phyloP scores from a whole-genome alignment of 108 stramenopile genomes.

The Fragilaria crotonensis region DNA sequence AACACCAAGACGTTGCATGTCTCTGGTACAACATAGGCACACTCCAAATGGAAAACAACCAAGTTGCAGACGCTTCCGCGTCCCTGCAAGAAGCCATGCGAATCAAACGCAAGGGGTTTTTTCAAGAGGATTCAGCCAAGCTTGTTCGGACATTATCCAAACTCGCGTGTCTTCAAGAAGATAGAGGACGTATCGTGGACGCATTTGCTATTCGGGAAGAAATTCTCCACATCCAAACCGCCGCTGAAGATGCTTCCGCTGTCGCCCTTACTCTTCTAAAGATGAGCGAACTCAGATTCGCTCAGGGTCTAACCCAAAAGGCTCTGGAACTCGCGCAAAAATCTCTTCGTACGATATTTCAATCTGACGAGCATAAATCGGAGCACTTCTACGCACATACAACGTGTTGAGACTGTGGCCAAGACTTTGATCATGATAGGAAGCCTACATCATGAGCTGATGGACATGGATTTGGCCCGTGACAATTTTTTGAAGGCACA shows the following conservation, averaged over 20 bases:
- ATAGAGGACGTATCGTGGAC: constrained; percentile 27
- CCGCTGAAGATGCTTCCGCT: constrained; percentile 18
- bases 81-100: constrained; percentile 39
- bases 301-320: too few species aligned
- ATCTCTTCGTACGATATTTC: too few species aligned
- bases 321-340: too few species aligned
- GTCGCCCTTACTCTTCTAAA: constrained; percentile 3
- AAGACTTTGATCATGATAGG: too few species aligned
- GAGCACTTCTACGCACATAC: too few species aligned
- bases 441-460: too few species aligned
- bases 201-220: constrained; percentile 22
- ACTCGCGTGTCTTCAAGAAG: constrained; percentile 28
- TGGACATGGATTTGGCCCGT: too few species aligned
- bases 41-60: constrained; percentile 41
- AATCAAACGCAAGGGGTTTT: constrained; percentile 21
- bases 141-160: constrained; percentile 29
- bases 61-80: constrained; percentile 30
- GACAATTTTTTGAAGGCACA: too few species aligned
- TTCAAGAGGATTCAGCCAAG: constrained; percentile 3
- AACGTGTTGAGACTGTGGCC: too few species aligned
- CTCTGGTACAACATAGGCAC: constrained; percentile 48
- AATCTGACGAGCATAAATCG: too few species aligned
- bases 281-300: too few species aligned
- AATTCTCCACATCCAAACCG: constrained; percentile 17
- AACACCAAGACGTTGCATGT: constrained; percentile 45